These are phyloP conservation scores for Suillus paluster DNA, from an alignment of 768 basidiomycete species.

Conservation along the genomic window DNA sequence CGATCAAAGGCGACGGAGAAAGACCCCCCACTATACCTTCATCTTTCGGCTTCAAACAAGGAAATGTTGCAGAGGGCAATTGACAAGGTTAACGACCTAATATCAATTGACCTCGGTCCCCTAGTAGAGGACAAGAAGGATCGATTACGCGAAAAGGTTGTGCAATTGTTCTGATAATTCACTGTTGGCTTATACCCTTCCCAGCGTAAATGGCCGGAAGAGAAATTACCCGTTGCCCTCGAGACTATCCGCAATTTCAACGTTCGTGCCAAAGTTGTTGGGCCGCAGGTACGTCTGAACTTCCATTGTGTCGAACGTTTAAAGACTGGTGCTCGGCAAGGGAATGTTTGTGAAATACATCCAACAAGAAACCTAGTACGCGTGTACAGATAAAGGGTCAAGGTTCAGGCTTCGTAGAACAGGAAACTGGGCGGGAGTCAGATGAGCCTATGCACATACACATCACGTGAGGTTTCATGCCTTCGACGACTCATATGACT, in stretches of 20 bases:
- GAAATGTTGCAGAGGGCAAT: conserved; percentile 70
- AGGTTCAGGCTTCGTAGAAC: conserved; percentile 94
- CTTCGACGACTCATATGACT: conserved; percentile 23
- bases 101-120: conserved; percentile 75
- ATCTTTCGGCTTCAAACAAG: conserved; percentile 78
- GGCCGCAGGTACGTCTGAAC: conserved; percentile 71
- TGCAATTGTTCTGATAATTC: not conserved
- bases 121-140: conserved; percentile 82
- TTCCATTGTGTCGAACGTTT: too few species aligned
- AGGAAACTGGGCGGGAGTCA: conserved; percentile 84
- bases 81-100: conserved; percentile 74
- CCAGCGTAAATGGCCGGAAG: conserved; percentile 97
- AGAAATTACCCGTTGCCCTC: conserved; percentile 87
- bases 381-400: conserved; percentile 96
- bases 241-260: conserved; percentile 97
- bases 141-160: conserved; percentile 66
- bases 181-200: conserved; percentile 16
- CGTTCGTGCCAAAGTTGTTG: conserved; percentile 96
- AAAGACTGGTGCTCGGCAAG: conserved; percentile 40
- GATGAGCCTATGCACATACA: conserved; percentile 93
- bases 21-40: conserved; percentile 93
- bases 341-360: conserved; percentile 99
- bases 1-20: conserved; percentile 87
- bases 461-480: conserved; percentile 66
- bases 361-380: conserved; percentile 92